Base-by-base conservation (phyloP, 768 basidiomycete species). In the Naganishia kalamii region DNA sequence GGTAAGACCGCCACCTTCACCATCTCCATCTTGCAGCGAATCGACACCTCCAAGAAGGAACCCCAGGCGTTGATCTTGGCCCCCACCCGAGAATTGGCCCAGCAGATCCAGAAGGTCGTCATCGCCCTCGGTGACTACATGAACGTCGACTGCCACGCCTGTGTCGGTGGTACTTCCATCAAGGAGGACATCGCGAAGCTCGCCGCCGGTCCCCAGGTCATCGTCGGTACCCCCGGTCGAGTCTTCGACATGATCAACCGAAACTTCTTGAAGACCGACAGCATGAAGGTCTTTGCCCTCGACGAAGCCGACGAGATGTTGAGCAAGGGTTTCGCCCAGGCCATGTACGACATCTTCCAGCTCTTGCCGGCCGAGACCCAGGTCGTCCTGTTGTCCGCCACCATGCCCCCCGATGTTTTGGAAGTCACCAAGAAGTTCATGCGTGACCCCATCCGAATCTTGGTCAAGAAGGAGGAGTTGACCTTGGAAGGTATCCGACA, bases 341-440 rank as follows among this genome's bases (percentile, higher is more conserved):
- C 97, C 80, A 97, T 97, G 75, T 97, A 97, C 81, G 94, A 99
- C 79, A 90, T 97, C 67, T 97, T 96, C 80, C 89, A 92, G 69
- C 93, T 93, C 77, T 88, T 98, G 44, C 94, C 94, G 32, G 92
- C 92, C 29, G 91, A 91, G 59, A 97, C 92, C 5, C 94, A 98
- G 79, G 94, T 98, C 49, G 92, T 99, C 48, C 84, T 98, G 50
- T 85, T 99, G 69, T 94, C 92, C 74, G 92, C 94, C 47, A 97
- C 93, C 29, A 83, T 98, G 68, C 94, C 94, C 11, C 88, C 92
- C 77, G 94, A 99, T 74, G 93, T 99, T 44, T 79, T 98, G 77
- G 94, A 98, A 81, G 96, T 97, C 89, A 97, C 94, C 21, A 96
- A 91, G 40, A 97, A 98, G 81, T 97, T 98, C 83, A 97, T 98